Conservation (phyloP, 169 alveolate genomes). For the Eimeria praecox region DNA sequence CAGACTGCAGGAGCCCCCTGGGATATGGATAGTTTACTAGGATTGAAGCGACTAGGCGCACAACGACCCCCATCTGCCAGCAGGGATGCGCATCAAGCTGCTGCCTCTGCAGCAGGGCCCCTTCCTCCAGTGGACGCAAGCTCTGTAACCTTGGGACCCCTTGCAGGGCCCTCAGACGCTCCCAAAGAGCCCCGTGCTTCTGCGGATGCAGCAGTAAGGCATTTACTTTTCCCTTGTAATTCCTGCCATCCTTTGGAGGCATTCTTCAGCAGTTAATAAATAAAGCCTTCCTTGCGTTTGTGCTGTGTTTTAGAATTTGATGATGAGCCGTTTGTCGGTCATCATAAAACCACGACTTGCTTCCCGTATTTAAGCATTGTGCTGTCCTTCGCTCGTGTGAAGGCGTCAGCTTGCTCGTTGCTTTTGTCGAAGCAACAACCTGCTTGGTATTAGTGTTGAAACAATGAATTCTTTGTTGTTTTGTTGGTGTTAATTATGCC, state of each 20-base stretch:
- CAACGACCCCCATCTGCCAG: neutral
- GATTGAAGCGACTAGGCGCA: neutral
- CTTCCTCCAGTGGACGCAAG: neutral
- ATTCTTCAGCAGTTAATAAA: neutral
- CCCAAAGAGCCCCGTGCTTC: neutral
- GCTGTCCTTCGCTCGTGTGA: neutral
- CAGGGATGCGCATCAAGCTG: neutral
- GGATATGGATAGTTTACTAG: constrained; percentile 30
- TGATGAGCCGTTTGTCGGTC: neutral
- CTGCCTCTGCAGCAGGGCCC: neutral
- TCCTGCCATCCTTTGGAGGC: neutral
- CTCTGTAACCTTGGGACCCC: neutral
- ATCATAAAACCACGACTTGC: neutral
- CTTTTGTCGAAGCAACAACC: neutral
- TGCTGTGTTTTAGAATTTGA: neutral
- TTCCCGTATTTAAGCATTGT: neutral
- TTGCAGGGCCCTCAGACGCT: neutral
- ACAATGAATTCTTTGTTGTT: neutral
- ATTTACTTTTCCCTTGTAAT: neutral
- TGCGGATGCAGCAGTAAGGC: neutral
- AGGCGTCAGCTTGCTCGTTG: neutral
- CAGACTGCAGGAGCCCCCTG: constrained; percentile 41
- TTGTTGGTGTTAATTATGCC: neutral
- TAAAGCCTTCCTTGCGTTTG: too few species aligned
- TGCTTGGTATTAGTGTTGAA: neutral